Evolutionary conservation across 2,329 filamentous ascomycete species (phyloP).

Genomic region (Phaeoacremonium minimum): DNA sequence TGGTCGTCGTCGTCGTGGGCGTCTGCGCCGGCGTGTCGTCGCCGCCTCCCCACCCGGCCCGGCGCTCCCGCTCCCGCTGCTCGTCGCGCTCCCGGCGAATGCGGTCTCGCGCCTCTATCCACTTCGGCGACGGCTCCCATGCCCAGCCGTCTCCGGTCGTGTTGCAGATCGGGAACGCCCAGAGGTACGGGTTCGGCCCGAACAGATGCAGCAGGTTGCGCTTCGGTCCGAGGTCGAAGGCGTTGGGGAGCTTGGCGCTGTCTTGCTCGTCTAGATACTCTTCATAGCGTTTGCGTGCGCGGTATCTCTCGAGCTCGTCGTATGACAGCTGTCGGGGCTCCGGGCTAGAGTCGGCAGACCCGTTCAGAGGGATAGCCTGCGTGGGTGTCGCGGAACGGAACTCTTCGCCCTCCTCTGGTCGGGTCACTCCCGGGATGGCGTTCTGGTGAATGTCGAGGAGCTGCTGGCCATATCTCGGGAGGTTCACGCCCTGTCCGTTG

Average conservation of each 20-base stretch:
- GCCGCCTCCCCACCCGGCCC: conserved; percentile 60
- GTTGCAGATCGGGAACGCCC: conserved; percentile 77
- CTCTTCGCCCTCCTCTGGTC: conserved; percentile 77
- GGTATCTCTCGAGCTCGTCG: conserved; percentile 50
- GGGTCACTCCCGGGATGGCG: conserved; percentile 72
- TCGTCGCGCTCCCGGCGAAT: conserved; percentile 54
- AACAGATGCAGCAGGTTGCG: conserved; percentile 80
- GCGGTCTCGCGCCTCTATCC: conserved; percentile 66
- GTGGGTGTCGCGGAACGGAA: conserved; percentile 20
- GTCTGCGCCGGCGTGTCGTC: conserved; percentile 14
- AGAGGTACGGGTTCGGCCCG: conserved; percentile 66
- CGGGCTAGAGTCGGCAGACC: conserved; percentile 13
- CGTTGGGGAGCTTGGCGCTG: conserved; percentile 81
- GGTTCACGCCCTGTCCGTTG: conserved; percentile 39
- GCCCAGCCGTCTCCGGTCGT: conserved; percentile 90
- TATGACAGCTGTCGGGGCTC: conserved; percentile 45
- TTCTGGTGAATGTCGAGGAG: conserved; percentile 80
- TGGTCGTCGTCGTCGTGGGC: conserved; percentile 16
- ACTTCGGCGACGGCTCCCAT: conserved; percentile 82
- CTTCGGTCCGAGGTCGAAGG: conserved; percentile 84
- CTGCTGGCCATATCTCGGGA: conserved; percentile 65
- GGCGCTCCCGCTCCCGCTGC: conserved; percentile 59
- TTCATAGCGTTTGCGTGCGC: conserved; percentile 51
- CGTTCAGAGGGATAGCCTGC: too few relatives aligned
- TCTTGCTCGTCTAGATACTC: conserved; percentile 88